phyloP scores from a whole-genome alignment of 805 yeast species.

The Saccharomyces eubayanus region DNA sequence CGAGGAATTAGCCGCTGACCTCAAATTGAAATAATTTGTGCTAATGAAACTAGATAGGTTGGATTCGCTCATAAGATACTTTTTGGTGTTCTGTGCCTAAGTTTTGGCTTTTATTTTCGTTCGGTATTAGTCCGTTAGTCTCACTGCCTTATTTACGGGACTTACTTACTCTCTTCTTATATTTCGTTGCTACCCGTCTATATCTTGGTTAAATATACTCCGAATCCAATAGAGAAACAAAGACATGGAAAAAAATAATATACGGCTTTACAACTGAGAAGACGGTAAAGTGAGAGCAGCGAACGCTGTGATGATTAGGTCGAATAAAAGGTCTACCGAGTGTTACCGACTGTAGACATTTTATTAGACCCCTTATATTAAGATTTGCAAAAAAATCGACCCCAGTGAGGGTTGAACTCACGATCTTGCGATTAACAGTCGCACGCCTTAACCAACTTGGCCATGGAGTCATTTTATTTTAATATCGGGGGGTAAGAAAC shows the following conservation, averaged over 20 bases:
- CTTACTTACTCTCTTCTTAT: neutral
- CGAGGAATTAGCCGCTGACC: slow-evolving; percentile 7
- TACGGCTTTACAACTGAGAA: too few species aligned
- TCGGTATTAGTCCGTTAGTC: neutral
- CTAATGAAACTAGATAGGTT: slow-evolving; percentile 13
- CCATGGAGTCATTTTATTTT: slow-evolving; percentile 41
- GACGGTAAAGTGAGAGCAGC: too few species aligned
- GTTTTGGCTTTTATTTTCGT: neutral
- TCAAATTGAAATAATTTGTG: slow-evolving; percentile 7
- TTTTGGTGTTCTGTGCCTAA: neutral
- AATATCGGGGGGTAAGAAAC: too few species aligned
- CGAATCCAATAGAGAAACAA: too few species aligned
- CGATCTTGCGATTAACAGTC: slow-evolving; percentile 60
- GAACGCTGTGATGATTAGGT: too few species aligned
- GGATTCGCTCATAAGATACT: slow-evolving; percentile 5
- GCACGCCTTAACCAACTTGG: slow-evolving; percentile 58
- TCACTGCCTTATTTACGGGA: neutral
- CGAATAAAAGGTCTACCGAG: too few species aligned
- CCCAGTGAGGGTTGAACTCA: slow-evolving; percentile 53
- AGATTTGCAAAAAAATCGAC: slow-evolving; percentile 33
- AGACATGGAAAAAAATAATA: too few species aligned
- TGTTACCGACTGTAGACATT: too few species aligned
- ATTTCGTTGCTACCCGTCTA: neutral
- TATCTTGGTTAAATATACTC: too few species aligned
- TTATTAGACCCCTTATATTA: too few species aligned